Evolutionary conservation across 345 rosid genomes (phyloP).

Genomic region (Eucalyptus sp.): DNA sequence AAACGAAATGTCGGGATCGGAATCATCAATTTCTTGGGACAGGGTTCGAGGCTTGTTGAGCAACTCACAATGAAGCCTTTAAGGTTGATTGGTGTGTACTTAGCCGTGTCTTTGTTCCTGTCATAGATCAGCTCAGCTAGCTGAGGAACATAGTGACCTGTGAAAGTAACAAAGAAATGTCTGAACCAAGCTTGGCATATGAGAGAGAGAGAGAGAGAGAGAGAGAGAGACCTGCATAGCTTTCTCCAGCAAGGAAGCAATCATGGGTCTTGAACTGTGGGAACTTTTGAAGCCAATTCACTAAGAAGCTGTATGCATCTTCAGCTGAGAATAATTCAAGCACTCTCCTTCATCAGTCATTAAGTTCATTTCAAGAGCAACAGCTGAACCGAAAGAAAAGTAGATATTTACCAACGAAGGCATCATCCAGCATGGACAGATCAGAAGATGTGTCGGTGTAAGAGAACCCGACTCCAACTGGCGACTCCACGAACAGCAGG

Average conservation of each 20-base stretch:
- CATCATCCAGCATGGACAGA: conserved; percentile 29
- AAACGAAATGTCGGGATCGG: not conserved
- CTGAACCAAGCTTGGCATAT: not conserved
- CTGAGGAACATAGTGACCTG: conserved; percentile 59
- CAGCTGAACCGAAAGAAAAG: not conserved
- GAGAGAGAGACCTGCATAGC: conserved; percentile 8
- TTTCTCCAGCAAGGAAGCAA: conserved; percentile 26
- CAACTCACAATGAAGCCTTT: conserved; percentile 15
- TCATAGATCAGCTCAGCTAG: conserved; percentile 46
- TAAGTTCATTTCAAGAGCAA: not conserved
- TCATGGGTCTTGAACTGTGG: conserved; percentile 18
- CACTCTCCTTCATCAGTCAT: not conserved
- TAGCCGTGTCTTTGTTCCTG: conserved; percentile 24
- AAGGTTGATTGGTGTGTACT: conserved; percentile 17
- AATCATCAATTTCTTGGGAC: not conserved
- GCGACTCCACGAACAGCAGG: conserved; percentile 57
- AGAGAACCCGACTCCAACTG: conserved; percentile 60
- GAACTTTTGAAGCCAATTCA: conserved; percentile 18
- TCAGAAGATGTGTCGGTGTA: conserved; percentile 53
- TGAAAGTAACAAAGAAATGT: not conserved
- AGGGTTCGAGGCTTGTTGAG: not conserved
- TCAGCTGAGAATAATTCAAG: not conserved
- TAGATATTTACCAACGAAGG: conserved; percentile 28
- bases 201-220: not conserved
- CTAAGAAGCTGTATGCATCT: conserved; percentile 13